Evolutionary conservation across 2,329 filamentous ascomycete species (phyloP).

Genomic region (Phymatotrichopsis omnivora): DNA sequence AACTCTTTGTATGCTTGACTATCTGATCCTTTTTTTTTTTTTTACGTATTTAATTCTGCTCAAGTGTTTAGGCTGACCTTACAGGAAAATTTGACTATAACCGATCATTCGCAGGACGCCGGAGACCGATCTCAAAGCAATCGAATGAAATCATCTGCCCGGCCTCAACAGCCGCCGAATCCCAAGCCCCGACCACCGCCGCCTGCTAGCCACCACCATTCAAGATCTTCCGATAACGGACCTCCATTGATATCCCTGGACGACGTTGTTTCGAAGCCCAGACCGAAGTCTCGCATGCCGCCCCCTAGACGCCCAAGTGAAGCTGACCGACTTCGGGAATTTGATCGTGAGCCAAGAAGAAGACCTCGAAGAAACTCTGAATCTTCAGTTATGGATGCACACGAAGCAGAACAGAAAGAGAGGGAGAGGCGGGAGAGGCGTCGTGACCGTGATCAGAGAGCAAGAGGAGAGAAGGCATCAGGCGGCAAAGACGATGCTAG

Average conservation of each 20-base stretch:
- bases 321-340: slow-evolving; percentile 13
- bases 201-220: slow-evolving; percentile 22
- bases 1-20: slow-evolving; percentile 28
- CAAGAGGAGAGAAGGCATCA: slow-evolving; percentile 37
- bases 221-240: slow-evolving; percentile 23
- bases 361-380: slow-evolving; percentile 57
- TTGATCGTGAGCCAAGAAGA: slow-evolving; percentile 18
- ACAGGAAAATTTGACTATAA: slow-evolving; percentile 27
- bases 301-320: slow-evolving; percentile 1
- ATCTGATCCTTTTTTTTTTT: neutral
- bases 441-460: slow-evolving; percentile 15
- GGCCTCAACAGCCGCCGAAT: slow-evolving; percentile 10
- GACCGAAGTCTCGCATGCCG: slow-evolving; percentile 13
- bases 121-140: slow-evolving; percentile 15
- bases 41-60: slow-evolving; percentile 2
- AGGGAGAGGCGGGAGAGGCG: slow-evolving; percentile 45
- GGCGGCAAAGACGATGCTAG: slow-evolving; percentile 33
- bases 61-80: slow-evolving; percentile 3
- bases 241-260: slow-evolving; percentile 23
- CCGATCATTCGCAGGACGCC: slow-evolving; percentile 22
- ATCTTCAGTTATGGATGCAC: slow-evolving; percentile 55
- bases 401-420: slow-evolving; percentile 50
- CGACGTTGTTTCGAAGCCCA: slow-evolving; percentile 13
- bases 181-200: slow-evolving; percentile 18
- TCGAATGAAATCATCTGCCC: slow-evolving; percentile 17